Conservation (phyloP, 345 rosid genomes). For the Sisymbrium altissimum region DNA sequence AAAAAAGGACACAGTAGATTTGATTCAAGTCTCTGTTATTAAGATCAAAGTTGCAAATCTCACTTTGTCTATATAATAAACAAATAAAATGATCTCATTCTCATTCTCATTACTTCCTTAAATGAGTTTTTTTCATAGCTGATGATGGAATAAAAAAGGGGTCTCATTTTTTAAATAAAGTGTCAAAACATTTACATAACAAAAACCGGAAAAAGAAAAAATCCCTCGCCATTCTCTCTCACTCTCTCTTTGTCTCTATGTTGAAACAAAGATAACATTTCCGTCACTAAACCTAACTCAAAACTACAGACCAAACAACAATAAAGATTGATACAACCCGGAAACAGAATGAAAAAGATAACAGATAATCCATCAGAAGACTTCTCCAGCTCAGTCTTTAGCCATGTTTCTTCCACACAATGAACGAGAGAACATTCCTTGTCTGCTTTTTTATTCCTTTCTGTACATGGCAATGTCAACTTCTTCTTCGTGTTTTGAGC, state of each 20-base stretch:
- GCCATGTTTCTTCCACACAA: slow-evolving; percentile 13
- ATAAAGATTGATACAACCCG: not conserved
- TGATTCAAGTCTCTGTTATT: too few species aligned
- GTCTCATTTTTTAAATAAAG: too few species aligned
- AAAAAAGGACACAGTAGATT: not conserved
- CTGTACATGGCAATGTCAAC: slow-evolving; percentile 5
- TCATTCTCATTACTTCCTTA: not conserved
- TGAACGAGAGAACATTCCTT: slow-evolving; percentile 8
- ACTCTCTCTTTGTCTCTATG: not conserved
- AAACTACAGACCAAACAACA: slow-evolving; percentile 27
- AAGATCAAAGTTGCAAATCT: not conserved
- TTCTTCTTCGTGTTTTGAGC: not conserved
- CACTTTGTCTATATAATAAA: not conserved
- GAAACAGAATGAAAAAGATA: not conserved
- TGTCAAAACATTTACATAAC: not conserved
- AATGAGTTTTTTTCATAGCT: not conserved
- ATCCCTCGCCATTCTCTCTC: slow-evolving; percentile 5
- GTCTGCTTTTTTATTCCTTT: not conserved
- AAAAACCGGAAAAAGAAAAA: not conserved
- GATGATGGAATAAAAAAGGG: not conserved
- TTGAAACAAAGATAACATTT: not conserved
- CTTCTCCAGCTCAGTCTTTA: slow-evolving; percentile 9
- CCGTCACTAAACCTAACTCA: slow-evolving; percentile 27
- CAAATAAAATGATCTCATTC: not conserved
- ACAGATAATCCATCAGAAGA: slow-evolving; percentile 17